Evolutionary conservation across 805 yeast genomes (phyloP), one percentile per base, ranked within the genome.

Genomic region (Yarrowia bubula): DNA sequence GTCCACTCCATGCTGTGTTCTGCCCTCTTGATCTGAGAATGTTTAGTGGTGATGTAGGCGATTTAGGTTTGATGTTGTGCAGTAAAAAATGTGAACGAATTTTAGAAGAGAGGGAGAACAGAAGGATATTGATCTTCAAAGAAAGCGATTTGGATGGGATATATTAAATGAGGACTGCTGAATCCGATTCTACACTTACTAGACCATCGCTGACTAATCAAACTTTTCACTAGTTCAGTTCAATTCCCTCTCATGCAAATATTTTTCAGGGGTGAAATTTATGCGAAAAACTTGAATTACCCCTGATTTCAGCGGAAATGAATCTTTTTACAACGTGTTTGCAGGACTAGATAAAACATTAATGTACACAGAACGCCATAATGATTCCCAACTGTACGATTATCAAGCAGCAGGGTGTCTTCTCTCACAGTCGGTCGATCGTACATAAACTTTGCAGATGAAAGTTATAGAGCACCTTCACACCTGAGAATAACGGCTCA

Each of bases 1-100:
- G 67, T 57, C 74, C 74, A 71, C 33, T 69, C 57, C 55, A 55
- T 55, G 44, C 44, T 51, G 44, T 38, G 39, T 55, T 53, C 14
- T 55, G 47, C 46, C 31, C 11, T 22, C 11, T 55, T 39, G 55
- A 48, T 48, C 31, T 31, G 47, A 15, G 38, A 41, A 38, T 55
- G 61, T 37, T 55, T 39, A n/a, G 33, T 55, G 61, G 47, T 39
- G 47, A 39, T 55, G 47, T 39, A 39, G 38, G 28, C 37, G 38
- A 41, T 55, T 55, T 39, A 37, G 58, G 43, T 28, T 51, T 38
- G 58, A 51, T 51, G 58, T 51, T 22, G 58, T 48, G 55, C 55
- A 48, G 53, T 17, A 13, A 35, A 48, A 35, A 35, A 41, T n/a
- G 9, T 22, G 28, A 35, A 11, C 13, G 38, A 35, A 35, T 4